Conservation (phyloP, 495 filamentous ascomycete species). For the Lasiosphaeriaceae sp. region DNA sequence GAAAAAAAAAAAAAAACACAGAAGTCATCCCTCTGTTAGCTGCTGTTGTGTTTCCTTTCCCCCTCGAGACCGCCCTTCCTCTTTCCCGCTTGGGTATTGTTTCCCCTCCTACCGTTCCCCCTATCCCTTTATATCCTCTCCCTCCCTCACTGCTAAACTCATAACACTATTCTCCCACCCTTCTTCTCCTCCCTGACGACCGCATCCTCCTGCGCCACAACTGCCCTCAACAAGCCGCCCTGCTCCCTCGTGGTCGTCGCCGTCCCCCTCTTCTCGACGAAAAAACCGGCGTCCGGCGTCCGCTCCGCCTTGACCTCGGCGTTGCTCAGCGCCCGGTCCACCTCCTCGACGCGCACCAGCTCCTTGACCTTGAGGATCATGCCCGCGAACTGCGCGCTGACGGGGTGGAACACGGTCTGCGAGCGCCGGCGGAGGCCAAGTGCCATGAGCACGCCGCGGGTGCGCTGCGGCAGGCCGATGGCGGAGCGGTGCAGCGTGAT, state of each 20-base stretch:
- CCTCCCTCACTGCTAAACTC: no score
- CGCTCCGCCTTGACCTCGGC: constrained; percentile 69
- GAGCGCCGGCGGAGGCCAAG: constrained; percentile 86
- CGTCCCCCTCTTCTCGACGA: constrained; percentile 56
- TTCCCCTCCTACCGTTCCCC: no score
- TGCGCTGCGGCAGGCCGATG: constrained; percentile 85
- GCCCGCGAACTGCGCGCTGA: constrained; percentile 77
- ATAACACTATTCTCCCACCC: no score
- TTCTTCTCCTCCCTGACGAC: background rate
- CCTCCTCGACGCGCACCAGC: constrained; percentile 81
- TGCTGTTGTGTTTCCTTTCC: no score
- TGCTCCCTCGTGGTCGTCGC: background rate
- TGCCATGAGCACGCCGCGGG: constrained; percentile 77
- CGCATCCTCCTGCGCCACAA: background rate
- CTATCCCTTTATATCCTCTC: no score
- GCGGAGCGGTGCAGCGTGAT: constrained; percentile 90
- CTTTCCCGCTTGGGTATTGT: no score
- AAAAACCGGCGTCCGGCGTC: constrained; percentile 80
- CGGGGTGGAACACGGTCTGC: constrained; percentile 88
- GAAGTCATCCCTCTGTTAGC: no score
- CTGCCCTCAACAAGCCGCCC: no score
- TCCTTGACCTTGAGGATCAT: constrained; percentile 99
- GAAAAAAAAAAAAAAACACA: no score
- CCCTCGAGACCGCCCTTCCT: no score
- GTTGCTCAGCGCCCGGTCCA: constrained; percentile 64